Base-by-base conservation (phyloP, 345 rosid genomes). In the Citropsis articulata region DNA sequence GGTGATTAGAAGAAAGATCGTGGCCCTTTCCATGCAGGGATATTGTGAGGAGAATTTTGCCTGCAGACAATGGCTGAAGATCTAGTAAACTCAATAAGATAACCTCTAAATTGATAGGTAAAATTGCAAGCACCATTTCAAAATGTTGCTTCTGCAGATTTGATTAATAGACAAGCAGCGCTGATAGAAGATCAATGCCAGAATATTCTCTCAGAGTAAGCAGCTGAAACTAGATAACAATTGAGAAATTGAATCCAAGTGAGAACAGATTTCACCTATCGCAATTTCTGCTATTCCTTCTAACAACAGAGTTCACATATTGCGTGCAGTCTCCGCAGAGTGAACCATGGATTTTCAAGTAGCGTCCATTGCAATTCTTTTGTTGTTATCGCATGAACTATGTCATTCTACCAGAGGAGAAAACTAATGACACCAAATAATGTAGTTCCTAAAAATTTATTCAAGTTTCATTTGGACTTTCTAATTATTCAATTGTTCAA, bases 11-110 rank as follows among this genome's bases (percentile, higher is more conserved):
- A n/a, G 87, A 77, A 61, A 61, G 61, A 36, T 77, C 78, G 25
- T 83, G 76, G 75, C 79, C 75, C 74, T 89, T 86, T 66, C 92
- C 89, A 71, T 77, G 84, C 85, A 93, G 72, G 72, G 92, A 92
- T 42, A 91, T 40, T 18, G 87, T 75, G 16, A 95, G 88, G 67
- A 93, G 94, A 72, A 93, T 89, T 83, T 88, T 92, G 59, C 98
- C 99, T 93, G 90, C 79, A 81, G 28, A 60, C n/a, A 75, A 36
- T 73, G 24, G n/a, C 42, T 31, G 76, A 73, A 61, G 5, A 40
- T 40, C 12, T 57, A 35, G 66, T 36, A 38, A 73, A 73, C 31
- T 35, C 21, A 25, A 64, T 48, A 25, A 30, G 28, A 55, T 22
- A 40, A 21, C 50, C 30, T 77, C 42, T 40, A 60, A 19, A 24